A percentile compares a stretch with the other conserved stretches of the same genome.
Evolutionary conservation across 129 eudicot species (phyloP).

Genomic region (Logfia minima): DNA sequence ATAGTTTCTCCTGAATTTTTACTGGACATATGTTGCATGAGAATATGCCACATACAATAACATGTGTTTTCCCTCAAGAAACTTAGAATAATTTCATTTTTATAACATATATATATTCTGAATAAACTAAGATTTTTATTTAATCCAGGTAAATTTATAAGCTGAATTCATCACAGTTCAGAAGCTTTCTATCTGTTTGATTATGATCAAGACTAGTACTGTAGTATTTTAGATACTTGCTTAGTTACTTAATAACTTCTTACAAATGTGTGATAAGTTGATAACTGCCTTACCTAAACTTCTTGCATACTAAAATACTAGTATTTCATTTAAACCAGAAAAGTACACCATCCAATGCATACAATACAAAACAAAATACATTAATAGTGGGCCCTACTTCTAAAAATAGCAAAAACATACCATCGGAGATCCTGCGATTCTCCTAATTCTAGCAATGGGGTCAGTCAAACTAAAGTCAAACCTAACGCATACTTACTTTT

Average conservation of each 20-base stretch:
- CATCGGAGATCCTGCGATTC: background rate
- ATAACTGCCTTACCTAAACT: no score
- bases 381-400: background rate
- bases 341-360: background rate
- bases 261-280: no score
- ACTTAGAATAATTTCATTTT: slow-evolving; percentile 6
- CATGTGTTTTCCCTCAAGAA: background rate
- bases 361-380: slow-evolving; percentile 3
- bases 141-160: background rate
- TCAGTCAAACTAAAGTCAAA: slow-evolving; percentile 4
- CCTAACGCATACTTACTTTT: background rate
- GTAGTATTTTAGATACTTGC: no score
- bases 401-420: background rate
- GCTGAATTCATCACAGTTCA: background rate
- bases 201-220: background rate
- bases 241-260: background rate
- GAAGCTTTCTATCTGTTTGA: background rate
- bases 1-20: slow-evolving; percentile 26
- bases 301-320: no score
- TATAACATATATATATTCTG: slow-evolving; percentile 15
- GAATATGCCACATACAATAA: slow-evolving; percentile 18
- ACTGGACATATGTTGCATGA: slow-evolving; percentile 35
- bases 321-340: no score
- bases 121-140: background rate
- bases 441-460: background rate